These are phyloP conservation scores for Debaryomyces psychrophilus DNA, from an alignment of 1,139 yeast species.

Conservation along the genomic window DNA sequence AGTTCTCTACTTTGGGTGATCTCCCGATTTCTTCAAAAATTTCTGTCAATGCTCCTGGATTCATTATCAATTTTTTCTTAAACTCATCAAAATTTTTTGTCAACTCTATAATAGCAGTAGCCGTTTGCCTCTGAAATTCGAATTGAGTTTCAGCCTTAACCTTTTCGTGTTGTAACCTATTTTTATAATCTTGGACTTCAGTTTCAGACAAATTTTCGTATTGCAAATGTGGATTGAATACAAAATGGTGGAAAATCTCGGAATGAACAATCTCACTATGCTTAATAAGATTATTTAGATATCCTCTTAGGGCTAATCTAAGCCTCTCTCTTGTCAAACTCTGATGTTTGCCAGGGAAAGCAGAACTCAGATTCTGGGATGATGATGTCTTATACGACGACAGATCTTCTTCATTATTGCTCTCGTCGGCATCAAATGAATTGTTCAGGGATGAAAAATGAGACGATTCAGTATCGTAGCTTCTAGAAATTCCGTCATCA, in stretches of 20 bases:
- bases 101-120: conserved; percentile 42
- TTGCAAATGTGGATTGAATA: conserved; percentile 36
- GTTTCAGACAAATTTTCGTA: conserved; percentile 34
- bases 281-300: conserved; percentile 54
- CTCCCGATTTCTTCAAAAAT: conserved; percentile 67
- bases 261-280: conserved; percentile 61
- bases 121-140: conserved; percentile 72
- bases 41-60: conserved; percentile 51
- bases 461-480: neutral
- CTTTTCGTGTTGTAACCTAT: conserved; percentile 63
- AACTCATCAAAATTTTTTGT: conserved; percentile 56
- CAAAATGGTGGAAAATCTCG: conserved; percentile 53
- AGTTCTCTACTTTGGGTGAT: conserved; percentile 54
- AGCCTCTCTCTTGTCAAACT: conserved; percentile 57
- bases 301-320: conserved; percentile 76
- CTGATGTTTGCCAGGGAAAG: neutral
- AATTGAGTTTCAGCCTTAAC: conserved; percentile 65
- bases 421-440: neutral
- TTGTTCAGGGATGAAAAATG: neutral
- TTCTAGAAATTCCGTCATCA: conserved; percentile 29
- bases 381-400: neutral
- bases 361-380: neutral
- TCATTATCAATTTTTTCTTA: conserved; percentile 52
- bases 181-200: conserved; percentile 58
- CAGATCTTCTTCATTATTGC: neutral